Base-by-base conservation (phyloP, 1,139 yeast species). In the Kurtzmaniella natalensis region DNA sequence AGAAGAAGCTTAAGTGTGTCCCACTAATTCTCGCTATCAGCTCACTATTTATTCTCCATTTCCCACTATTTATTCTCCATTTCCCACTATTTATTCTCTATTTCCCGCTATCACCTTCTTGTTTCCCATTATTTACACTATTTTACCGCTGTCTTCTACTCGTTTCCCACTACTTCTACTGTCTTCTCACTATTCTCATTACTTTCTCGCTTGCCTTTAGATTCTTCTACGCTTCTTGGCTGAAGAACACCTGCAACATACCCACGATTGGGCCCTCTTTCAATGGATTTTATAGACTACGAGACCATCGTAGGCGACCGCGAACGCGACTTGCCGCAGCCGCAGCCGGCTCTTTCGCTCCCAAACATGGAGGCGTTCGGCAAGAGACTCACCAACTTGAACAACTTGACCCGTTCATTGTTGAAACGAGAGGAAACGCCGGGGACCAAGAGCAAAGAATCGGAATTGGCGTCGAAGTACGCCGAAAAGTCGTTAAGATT, bases 311-410 rank as follows among this genome's bases (percentile, higher is more conserved):
- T 23, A 16, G 26, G 26, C 9, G 53, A 53, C 30, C 45, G 41
- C 14, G 50, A 47, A 22, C 61, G 52, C 32, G 50, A 50, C 34
- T 48, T 62, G 17, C 72, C 72, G 4, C 66, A 61, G 32, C 73
- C 73, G 4, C 72, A 67, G 38, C 72, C 72, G 15, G 64, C 73
- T n/a, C 56, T 68, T 23, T 55, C 70, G n/a, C 45, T 69, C 18
- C 71, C 73, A 2, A 65, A 67, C 41, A 64, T 67, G 18, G 72
- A 66, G 37, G 53, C 39, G 28, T 41, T 67, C 11, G 59, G 70
- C 26, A 58, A 63, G 38, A 56, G 52, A 34, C 46, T 67, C 34
- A 53, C 70, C 32, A 58, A 55, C 26, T 55, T 68, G 40, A 58
- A 59, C 44, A 56, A 48, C 27, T 44, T 67, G 30, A 51, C 64